Evolutionary conservation across 2,329 filamentous ascomycete genomes (phyloP), one percentile per base, ranked within the genome.

Genomic region (Colletotrichum chrysophilum): DNA sequence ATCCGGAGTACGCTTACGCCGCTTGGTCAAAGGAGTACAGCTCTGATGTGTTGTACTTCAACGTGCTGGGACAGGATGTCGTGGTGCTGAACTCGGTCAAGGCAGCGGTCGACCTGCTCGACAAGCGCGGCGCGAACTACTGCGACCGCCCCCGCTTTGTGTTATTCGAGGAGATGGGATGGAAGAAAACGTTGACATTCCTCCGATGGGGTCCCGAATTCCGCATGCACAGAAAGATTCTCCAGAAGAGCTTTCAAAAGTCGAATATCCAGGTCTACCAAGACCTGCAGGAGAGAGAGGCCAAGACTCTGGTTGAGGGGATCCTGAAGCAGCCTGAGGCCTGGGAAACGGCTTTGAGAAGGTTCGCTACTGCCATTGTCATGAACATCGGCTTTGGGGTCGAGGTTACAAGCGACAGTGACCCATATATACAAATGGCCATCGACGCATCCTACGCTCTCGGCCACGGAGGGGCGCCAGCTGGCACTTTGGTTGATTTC

Each of bases 1-100:
- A 80, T 60, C 81, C 83, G 5, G 82, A 83, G 36, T 80, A 80
- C 61, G 78, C 79, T 7, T 84, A 83, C 70, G 80, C 81, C 74
- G 71, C 74, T 52, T 82, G 80, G 80, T 81, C 80, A 2, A 74
- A 79, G 14, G 74, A 83, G 94, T 84, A 94, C 94, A 82, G 91
- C 2, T 83, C 81, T 10, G 82, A 83, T 67, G 71, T 83, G 3
- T 80, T 83, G 14, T 78, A 81, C 60, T 77, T 82, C 26, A 79
- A 78, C 13, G 80, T 81, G 16, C 70, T 84, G 4, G 82, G 82
- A 16, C 82, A 84, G 28, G 80, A 80, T 36, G 80, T 81, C 9
- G 81, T 89, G 52, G 84, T 88, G 3, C 80, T 89, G 52, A 87
- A 88, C 80, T 87, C 84, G 60, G 81, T 84, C 7, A 80, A 84